Conservation (phyloP, 208 protist species). For the Trypanosoma mega region DNA sequence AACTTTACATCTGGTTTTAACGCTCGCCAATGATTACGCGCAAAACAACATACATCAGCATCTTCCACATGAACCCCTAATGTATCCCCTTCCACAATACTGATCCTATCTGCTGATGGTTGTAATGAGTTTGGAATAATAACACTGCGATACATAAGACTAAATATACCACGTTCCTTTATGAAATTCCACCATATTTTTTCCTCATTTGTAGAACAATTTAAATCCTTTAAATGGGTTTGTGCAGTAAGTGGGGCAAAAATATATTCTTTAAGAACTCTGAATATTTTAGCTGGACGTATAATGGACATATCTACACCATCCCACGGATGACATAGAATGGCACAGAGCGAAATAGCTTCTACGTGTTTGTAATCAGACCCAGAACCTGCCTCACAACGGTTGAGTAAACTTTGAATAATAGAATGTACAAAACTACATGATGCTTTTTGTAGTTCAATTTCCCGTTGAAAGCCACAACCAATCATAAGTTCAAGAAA, state of each 20-base stretch:
- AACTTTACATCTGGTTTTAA: slow-evolving; percentile 36
- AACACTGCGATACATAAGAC: slow-evolving; percentile 60
- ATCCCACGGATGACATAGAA: slow-evolving; percentile 86
- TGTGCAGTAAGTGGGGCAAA: slow-evolving; percentile 13
- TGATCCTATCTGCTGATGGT: slow-evolving; percentile 57
- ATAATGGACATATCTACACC: slow-evolving; percentile 85
- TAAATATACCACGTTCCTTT: slow-evolving; percentile 46
- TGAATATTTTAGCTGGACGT: slow-evolving; percentile 66
- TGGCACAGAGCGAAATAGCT: slow-evolving; percentile 55
- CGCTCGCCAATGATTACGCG: slow-evolving; percentile 78
- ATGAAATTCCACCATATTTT: slow-evolving; percentile 8
- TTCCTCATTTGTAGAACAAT: slow-evolving; percentile 22
- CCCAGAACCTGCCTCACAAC: not conserved
- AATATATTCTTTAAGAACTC: slow-evolving; percentile 60
- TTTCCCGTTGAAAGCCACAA: slow-evolving; percentile 75
- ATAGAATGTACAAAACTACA: slow-evolving; percentile 77
- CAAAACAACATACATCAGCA: slow-evolving; percentile 59
- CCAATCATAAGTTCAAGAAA: slow-evolving; percentile 72
- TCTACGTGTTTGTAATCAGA: slow-evolving; percentile 28
- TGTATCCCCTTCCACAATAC: slow-evolving; percentile 77
- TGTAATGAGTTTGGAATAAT: slow-evolving; percentile 81
- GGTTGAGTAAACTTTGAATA: slow-evolving; percentile 44
- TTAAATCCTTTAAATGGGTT: not conserved
- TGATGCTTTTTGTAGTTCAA: slow-evolving; percentile 69
- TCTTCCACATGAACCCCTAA: slow-evolving; percentile 82